Conservation (phyloP, 441 rosid species). For the Codiaeum variegatum region DNA sequence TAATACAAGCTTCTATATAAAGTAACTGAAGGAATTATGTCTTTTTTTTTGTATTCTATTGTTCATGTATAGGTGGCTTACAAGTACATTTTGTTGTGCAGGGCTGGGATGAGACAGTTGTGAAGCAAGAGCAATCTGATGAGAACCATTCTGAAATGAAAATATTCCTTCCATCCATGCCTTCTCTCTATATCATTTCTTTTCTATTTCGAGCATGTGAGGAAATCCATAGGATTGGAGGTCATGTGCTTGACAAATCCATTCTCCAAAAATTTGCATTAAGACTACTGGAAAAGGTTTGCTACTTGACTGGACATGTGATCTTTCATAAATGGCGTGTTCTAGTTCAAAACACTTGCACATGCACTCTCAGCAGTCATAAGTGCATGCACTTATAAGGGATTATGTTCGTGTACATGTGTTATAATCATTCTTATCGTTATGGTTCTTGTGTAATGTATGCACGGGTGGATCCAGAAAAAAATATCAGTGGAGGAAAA, state of each 20-base stretch:
- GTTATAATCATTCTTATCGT: neutral
- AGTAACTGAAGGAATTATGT: neutral
- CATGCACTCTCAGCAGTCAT: neutral
- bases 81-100: conserved; percentile 32
- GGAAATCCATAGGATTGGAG: conserved; percentile 96
- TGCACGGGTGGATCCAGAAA: too few relatives aligned
- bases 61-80: conserved; percentile 1
- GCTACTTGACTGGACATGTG: conserved; percentile 22
- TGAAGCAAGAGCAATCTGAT: conserved; percentile 74
- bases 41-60: neutral
- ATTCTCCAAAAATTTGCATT: conserved; percentile 77
- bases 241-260: conserved; percentile 88
- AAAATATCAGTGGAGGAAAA: too few relatives aligned
- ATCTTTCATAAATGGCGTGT: neutral
- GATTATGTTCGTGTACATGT: neutral
- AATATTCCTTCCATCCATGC: conserved; percentile 91
- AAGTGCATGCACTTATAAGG: neutral
- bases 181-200: conserved; percentile 83
- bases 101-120: conserved; percentile 99
- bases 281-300: conserved; percentile 76
- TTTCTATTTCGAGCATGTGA: conserved; percentile 91
- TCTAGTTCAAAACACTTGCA: neutral
- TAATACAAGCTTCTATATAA: neutral
- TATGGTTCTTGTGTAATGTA: too few relatives aligned
- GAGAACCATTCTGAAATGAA: conserved; percentile 75